Conservation (phyloP, 768 basidiomycete genomes). For the Galerina sulciceps region DNA sequence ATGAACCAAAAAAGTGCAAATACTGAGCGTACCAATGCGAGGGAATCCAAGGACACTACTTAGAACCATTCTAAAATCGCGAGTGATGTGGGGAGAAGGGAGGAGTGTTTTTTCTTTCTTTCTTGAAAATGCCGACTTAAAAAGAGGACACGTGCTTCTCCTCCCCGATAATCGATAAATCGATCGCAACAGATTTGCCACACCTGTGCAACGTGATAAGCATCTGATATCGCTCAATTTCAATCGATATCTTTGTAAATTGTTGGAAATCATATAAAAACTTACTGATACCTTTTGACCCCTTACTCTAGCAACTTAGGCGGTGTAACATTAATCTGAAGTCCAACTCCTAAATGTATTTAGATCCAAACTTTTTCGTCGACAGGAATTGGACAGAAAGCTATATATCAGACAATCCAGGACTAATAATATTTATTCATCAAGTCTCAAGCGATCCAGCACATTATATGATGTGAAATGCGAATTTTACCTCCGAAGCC, state of each 20-base stretch:
- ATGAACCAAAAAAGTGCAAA: background rate
- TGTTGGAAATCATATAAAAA: background rate
- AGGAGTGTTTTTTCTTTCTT: slow-evolving; percentile 24
- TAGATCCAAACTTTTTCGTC: too few relatives aligned
- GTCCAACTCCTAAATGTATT: too few relatives aligned
- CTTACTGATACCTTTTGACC: too few relatives aligned
- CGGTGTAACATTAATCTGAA: too few relatives aligned
- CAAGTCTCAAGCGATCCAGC: too few relatives aligned
- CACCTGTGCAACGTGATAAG: slow-evolving; percentile 13
- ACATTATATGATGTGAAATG: too few relatives aligned
- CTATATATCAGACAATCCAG: too few relatives aligned
- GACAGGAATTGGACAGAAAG: too few relatives aligned
- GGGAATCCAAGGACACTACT: slow-evolving; percentile 93
- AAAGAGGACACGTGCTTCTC: slow-evolving; percentile 38
- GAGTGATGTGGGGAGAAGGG: slow-evolving; percentile 28
- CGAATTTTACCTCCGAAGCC: background rate
- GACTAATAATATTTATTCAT: too few relatives aligned
- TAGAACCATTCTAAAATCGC: slow-evolving; percentile 60
- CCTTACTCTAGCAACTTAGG: too few relatives aligned
- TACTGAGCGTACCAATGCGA: slow-evolving; percentile 69
- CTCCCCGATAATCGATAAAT: slow-evolving; percentile 36
- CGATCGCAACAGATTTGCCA: slow-evolving; percentile 26
- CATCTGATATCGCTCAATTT: too few relatives aligned
- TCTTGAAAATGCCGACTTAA: slow-evolving; percentile 32
- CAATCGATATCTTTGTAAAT: too few relatives aligned